Evolutionary conservation across 2,329 filamentous ascomycete species (phyloP).

Genomic region (Hypoxylon sp.): DNA sequence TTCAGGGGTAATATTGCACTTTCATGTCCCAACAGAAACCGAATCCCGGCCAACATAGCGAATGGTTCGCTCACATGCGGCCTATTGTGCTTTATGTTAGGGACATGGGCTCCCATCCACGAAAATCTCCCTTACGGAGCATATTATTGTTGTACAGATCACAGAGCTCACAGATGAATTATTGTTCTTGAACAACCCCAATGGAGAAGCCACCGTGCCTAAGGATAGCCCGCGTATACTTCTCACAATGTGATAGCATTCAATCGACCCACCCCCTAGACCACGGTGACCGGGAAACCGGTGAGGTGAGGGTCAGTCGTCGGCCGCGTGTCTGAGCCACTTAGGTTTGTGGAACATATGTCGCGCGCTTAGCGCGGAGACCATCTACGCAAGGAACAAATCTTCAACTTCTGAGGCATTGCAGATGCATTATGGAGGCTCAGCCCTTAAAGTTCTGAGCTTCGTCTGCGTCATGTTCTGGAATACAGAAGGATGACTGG

Average conservation of each 20-base stretch:
- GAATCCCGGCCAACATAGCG: constrained; percentile 9
- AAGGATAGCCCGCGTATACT: background rate
- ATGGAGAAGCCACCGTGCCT: too few relatives aligned
- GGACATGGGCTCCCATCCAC: constrained; percentile 1
- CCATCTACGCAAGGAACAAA: constrained; percentile 23
- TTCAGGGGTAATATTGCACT: constrained; percentile 40
- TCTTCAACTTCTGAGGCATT: constrained; percentile 31
- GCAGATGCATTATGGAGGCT: constrained; percentile 36
- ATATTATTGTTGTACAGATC: constrained; percentile 2
- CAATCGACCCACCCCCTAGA: background rate
- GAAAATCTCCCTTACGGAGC: background rate
- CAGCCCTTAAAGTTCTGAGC: constrained; percentile 35
- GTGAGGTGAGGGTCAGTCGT: constrained; percentile 25
- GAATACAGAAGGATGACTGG: constrained; percentile 24
- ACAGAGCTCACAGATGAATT: background rate
- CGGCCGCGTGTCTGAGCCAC: constrained; percentile 36
- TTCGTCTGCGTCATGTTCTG: constrained; percentile 13
- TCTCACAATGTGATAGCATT: background rate
- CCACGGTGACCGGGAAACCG: constrained; percentile 1
- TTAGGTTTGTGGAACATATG: constrained; percentile 31
- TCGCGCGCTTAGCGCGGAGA: constrained; percentile 36
- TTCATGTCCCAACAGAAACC: constrained; percentile 35
- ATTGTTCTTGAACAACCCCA: background rate
- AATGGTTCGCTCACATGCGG: constrained; percentile 25
- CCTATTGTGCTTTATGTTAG: constrained; percentile 2